phyloP scores from a whole-genome alignment of 2,329 filamentous ascomycete species.

The Talaromyces sp. region DNA sequence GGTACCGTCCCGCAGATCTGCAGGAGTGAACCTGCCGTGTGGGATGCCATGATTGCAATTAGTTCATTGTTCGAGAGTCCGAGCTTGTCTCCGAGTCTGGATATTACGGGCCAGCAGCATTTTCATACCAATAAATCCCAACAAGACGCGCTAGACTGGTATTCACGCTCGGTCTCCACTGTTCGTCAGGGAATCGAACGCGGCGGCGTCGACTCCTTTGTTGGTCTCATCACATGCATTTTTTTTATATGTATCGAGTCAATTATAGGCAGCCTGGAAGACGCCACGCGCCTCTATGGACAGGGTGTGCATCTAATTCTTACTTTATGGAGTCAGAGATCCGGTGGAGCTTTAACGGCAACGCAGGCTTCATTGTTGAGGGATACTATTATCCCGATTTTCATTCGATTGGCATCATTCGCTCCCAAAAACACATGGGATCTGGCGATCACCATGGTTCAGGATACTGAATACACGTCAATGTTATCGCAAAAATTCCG shows the following conservation, averaged over 20 bases:
- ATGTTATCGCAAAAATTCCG: constrained; percentile 14
- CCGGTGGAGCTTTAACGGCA: constrained; percentile 18
- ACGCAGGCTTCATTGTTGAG: constrained; percentile 22
- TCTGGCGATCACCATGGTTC: constrained; percentile 18
- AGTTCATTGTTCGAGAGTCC: constrained; percentile 33
- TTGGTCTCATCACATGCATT: constrained; percentile 32
- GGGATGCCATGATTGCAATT: constrained; percentile 39
- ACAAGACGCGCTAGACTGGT: constrained; percentile 30
- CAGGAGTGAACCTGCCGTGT: constrained; percentile 35
- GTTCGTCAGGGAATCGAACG: constrained; percentile 27
- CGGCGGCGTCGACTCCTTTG: constrained; percentile 25
- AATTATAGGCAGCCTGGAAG: constrained; percentile 26
- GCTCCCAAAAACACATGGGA: constrained; percentile 15
- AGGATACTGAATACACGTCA: constrained; percentile 17
- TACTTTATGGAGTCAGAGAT: constrained; percentile 20
- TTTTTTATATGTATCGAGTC: constrained; percentile 36
- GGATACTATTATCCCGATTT: constrained; percentile 29
- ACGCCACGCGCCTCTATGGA: constrained; percentile 28
- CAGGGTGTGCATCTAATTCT: constrained; percentile 30
- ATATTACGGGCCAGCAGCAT: background rate
- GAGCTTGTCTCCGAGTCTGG: constrained; percentile 7
- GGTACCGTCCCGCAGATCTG: constrained; percentile 35
- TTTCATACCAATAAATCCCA: constrained; percentile 19
- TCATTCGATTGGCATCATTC: constrained; percentile 28
- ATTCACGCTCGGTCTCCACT: constrained; percentile 30